Evolutionary conservation across 139 green algal genomes (phyloP).

Genomic region (Edaphochlamys debaryana): DNA sequence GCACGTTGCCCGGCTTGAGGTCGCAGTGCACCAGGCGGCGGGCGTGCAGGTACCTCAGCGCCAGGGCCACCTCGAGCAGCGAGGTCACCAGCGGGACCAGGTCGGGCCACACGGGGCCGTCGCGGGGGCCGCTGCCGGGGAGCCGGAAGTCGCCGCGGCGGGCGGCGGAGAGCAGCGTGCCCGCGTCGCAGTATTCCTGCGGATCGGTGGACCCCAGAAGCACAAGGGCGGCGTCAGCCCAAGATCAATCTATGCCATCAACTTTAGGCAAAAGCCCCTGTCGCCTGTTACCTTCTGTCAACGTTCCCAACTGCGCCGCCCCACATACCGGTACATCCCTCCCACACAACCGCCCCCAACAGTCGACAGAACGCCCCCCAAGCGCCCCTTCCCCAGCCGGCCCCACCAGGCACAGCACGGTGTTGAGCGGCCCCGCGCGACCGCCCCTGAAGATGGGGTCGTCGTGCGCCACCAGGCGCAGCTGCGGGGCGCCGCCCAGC

Average conservation of each 20-base stretch:
- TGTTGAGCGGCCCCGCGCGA: slow-evolving; percentile 26
- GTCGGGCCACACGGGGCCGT: slow-evolving; percentile 39
- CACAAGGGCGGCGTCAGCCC: background rate
- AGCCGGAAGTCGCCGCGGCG: slow-evolving; percentile 33
- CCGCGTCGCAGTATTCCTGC: slow-evolving; percentile 36
- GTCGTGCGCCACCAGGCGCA: background rate
- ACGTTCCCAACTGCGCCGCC: no score
- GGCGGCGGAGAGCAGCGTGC: slow-evolving; percentile 29
- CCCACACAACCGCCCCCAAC: background rate
- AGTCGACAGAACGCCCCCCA: no score
- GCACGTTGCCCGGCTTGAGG: slow-evolving; percentile 39
- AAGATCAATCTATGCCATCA: background rate
- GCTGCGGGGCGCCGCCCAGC: background rate
- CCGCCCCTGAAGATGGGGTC: background rate
- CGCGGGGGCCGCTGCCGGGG: slow-evolving; percentile 13
- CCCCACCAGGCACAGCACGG: slow-evolving; percentile 32
- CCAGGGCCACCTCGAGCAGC: slow-evolving; percentile 36
- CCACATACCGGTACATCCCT: no score
- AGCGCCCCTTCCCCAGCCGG: no score
- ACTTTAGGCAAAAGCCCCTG: no score
- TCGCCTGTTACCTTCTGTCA: no score
- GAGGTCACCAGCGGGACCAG: slow-evolving; percentile 24
- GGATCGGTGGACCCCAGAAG: background rate
- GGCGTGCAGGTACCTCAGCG: slow-evolving; percentile 34
- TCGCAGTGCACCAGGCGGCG: slow-evolving; percentile 36